Evolutionary conservation across 768 basidiomycete species (phyloP).

Genomic region (Termitomyces sp.): DNA sequence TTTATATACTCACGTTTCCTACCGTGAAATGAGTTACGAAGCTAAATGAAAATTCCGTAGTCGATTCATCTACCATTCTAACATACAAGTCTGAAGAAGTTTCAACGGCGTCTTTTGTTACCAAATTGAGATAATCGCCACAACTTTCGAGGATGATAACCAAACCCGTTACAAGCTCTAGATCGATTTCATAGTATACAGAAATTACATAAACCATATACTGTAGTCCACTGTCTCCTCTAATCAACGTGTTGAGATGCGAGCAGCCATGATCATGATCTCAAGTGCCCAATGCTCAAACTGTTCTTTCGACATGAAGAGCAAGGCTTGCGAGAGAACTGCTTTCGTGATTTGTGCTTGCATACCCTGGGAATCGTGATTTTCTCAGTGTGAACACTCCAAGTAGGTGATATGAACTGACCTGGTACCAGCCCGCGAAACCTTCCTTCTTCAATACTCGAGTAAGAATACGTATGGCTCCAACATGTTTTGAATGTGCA

Average conservation of each 20-base stretch:
- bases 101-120: background rate
- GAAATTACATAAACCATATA: conserved; percentile 1
- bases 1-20: background rate
- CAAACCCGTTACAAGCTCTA: background rate
- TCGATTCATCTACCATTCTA: background rate
- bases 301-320: conserved; percentile 97
- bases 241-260: conserved; percentile 20
- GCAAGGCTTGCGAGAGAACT: conserved; percentile 87
- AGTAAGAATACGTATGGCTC: conserved; percentile 72
- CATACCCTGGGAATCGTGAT: conserved; percentile 65
- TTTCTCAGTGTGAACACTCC: background rate
- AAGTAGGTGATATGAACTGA: conserved; percentile 25
- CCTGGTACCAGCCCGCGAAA: conserved; percentile 93
- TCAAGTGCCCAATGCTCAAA: conserved; percentile 85
- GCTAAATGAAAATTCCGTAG: no score
- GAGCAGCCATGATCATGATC: conserved; percentile 54
- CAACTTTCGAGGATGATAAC: background rate
- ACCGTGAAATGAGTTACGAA: no score
- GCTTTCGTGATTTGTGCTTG: conserved; percentile 95
- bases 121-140: background rate
- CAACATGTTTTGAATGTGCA: conserved; percentile 45
- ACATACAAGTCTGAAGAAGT: background rate
- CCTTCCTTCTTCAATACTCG: conserved; percentile 75
- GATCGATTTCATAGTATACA: background rate
- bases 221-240: background rate